These are phyloP conservation scores for Backusella circina DNA, from an alignment of 192 early-diverging fungal species.

Conservation along the genomic window DNA sequence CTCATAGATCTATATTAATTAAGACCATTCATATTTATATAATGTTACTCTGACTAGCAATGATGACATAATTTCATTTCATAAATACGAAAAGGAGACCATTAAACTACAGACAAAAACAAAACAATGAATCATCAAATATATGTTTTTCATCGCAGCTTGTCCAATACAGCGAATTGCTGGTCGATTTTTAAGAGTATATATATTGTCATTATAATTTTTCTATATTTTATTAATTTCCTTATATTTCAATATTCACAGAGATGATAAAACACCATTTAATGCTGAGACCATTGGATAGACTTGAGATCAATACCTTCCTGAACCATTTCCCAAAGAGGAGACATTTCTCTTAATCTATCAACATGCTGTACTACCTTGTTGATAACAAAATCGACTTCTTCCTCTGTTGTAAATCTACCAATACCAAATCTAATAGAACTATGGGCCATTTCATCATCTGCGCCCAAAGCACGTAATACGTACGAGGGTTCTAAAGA, in stretches of 20 bases:
- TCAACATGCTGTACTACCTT: constrained; percentile 80
- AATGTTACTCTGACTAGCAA: not conserved
- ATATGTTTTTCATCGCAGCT: no score
- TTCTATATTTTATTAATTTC: constrained; percentile 10
- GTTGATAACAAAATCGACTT: constrained; percentile 87
- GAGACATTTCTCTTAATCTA: constrained; percentile 91
- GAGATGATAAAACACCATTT: constrained; percentile 12
- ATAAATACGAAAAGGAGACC: not conserved
- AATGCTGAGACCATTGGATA: constrained; percentile 92
- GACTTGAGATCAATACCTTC: constrained; percentile 90
- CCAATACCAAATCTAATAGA: constrained; percentile 96
- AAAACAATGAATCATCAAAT: not conserved
- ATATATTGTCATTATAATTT: not conserved
- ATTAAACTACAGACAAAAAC: not conserved
- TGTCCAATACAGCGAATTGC: not conserved
- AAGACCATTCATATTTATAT: not conserved
- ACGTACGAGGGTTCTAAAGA: constrained; percentile 96
- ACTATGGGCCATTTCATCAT: constrained; percentile 95
- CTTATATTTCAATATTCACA: constrained; percentile 6
- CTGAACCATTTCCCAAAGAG: constrained; percentile 97
- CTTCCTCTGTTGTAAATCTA: constrained; percentile 92
- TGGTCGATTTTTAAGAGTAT: not conserved
- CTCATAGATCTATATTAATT: not conserved
- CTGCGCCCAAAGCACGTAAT: constrained; percentile 92
- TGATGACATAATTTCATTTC: not conserved